Conservation (phyloP, 2,329 filamentous ascomycete genomes). For the Aspergillus sp. region DNA sequence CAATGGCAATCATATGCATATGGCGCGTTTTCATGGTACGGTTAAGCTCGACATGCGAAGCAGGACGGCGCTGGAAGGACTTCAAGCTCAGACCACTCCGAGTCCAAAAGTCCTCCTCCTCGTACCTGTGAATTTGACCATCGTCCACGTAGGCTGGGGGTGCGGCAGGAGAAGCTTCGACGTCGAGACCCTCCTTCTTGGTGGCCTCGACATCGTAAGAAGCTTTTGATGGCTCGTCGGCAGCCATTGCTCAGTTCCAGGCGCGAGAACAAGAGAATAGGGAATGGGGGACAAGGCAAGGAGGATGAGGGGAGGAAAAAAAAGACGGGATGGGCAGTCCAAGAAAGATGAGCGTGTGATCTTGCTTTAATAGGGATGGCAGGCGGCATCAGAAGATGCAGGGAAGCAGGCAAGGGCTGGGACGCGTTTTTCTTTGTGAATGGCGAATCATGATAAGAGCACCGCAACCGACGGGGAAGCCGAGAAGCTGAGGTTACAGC, state of each 20-base stretch:
- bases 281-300: not conserved
- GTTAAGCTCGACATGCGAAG: conserved; percentile 17
- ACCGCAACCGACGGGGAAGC: conserved; percentile 2
- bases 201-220: too few relatives aligned
- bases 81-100: conserved; percentile 24
- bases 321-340: not conserved
- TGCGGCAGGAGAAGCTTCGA: not conserved
- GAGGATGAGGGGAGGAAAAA: not conserved
- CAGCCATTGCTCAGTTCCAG: conserved; percentile 6
- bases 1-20: conserved; percentile 42
- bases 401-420: not conserved
- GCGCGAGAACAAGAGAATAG: not conserved
- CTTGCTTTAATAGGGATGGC: conserved; percentile 5
- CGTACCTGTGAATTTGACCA: conserved; percentile 1
- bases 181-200: conserved; percentile 6
- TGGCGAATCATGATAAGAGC: conserved; percentile 8
- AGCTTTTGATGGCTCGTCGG: not conserved
- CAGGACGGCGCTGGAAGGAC: conserved; percentile 21
- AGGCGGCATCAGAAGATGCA: not conserved
- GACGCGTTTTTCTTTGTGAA: not conserved
- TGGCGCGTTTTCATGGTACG: conserved; percentile 31
- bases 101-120: conserved; percentile 23
- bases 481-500: conserved; percentile 18
- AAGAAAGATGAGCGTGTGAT: not conserved
- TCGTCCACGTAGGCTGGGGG: conserved; percentile 12